Base-by-base conservation (phyloP, 2,329 filamentous ascomycete species). In the Cercospora beticola region DNA sequence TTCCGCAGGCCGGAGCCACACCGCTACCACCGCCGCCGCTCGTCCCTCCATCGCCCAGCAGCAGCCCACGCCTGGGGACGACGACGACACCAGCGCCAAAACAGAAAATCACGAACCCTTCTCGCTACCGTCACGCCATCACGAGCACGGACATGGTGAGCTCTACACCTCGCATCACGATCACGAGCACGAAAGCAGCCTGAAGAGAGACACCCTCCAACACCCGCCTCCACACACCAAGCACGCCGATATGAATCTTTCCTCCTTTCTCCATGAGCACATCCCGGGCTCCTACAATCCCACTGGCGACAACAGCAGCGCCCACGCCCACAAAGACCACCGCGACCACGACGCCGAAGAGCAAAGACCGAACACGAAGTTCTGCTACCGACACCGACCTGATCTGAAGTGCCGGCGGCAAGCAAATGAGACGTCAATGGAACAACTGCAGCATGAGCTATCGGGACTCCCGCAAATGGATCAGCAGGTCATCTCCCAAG, bases 341-440 rank as follows among this genome's bases (percentile, higher is more conserved):
- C 71, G 60, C 69, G 68, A 80, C 80, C 18, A 66, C 54, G 61
- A 71, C 18, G 31, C 28, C 21, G 68, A 67, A 10, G 80, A 74
- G 66, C 75, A 67, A 73, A 76, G 65, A 78, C 70, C 86, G 85
- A 97, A 94, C 79, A 96, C 93, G 74, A 95, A 92, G 79, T 98
- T 91, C 82, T 99, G 95, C 82, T 99, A 99, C 80, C 90, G 95
- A 66, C 95, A 99, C 80, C 87, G 92, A 64, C 95, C 95, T 2
- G 95, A 98, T 80, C 89, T 94, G 64, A 97, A 97, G 82, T 99
- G 95, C 82, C 87, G 94, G 70, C 89, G 93, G 69, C 93, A 96
- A 71, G 94, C 93, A 68, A 94, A 98, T 82, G 95, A 98, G 82
- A 90, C 91, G 58, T 95, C 95, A 71, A 99, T 99, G 95, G 92